These are phyloP conservation scores for Penicillium brasilianum DNA, from an alignment of 2,329 filamentous ascomycete species.

Conservation along the genomic window DNA sequence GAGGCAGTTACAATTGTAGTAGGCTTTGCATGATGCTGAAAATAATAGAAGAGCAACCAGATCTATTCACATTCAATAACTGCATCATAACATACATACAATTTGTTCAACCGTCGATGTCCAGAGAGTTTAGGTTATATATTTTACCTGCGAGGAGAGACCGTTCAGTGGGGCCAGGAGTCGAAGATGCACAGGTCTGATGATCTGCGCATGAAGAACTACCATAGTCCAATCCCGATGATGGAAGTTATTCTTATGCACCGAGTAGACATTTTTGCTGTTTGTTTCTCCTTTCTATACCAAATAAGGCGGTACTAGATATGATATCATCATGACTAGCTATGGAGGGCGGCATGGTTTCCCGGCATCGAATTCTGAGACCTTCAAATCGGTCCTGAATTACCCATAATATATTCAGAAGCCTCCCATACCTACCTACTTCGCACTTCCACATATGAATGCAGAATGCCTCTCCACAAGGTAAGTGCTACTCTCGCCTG, in stretches of 20 bases:
- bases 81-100: no score
- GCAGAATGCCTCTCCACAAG: slow-evolving; percentile 8
- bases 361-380: background rate
- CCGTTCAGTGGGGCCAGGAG: no score
- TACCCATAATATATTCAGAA: background rate
- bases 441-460: no score
- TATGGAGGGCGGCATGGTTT: background rate
- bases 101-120: no score
- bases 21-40: no score
- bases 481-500: background rate
- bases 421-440: background rate
- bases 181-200: background rate
- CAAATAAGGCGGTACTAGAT: background rate
- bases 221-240: background rate
- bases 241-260: background rate
- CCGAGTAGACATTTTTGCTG: no score
- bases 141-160: background rate
- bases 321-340: slow-evolving; percentile 19
- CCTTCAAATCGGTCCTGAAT: background rate
- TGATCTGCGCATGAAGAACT: background rate
- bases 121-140: background rate
- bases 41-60: no score
- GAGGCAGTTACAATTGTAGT: no score
- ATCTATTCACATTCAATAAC: no score
- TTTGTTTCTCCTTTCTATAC: background rate